Evolutionary conservation across 1,284 basidiomycete species (phyloP).

Genomic region (Porogramme epimiltina): DNA sequence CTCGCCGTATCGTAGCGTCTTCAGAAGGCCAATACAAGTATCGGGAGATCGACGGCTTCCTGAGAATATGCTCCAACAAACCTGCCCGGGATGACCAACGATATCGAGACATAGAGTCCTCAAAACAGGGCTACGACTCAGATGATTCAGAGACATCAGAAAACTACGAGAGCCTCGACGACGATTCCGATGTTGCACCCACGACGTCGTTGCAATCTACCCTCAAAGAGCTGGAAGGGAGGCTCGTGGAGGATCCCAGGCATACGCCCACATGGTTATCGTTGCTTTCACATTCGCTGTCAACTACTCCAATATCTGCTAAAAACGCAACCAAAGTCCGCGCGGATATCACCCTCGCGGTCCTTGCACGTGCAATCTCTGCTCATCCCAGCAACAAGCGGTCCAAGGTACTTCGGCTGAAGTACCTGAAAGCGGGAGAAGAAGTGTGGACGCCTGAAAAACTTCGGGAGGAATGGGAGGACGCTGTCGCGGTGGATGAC

Average conservation of each 20-base stretch:
- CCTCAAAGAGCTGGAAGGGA: conserved; percentile 59
- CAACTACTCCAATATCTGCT: conserved; percentile 55
- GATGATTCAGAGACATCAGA: conserved; percentile 46
- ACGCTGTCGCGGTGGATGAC: conserved; percentile 53
- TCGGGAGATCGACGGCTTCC: conserved; percentile 66
- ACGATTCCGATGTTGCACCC: conserved; percentile 35
- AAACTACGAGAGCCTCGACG: conserved; percentile 28
- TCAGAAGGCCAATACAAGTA: conserved; percentile 44
- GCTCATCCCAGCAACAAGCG: conserved; percentile 52
- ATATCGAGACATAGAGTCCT: conserved; percentile 52
- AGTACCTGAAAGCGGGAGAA: conserved; percentile 70
- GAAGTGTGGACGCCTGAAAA: conserved; percentile 65
- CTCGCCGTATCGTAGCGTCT: conserved; percentile 44
- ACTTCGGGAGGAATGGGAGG: conserved; percentile 70
- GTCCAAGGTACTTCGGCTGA: conserved; percentile 56
- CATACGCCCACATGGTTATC: conserved; percentile 65
- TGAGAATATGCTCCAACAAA: conserved; percentile 49
- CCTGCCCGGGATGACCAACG: conserved; percentile 39
- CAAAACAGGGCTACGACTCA: conserved; percentile 39
- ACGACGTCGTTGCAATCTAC: conserved; percentile 59
- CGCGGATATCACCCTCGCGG: conserved; percentile 68
- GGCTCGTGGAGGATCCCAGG: conserved; percentile 50
- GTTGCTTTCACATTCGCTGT: conserved; percentile 61
- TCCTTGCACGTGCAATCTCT: conserved; percentile 65
- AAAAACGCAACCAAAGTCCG: conserved; percentile 68